Percentiles rank a stretch among this genome's conserved stretches.
Evolutionary conservation across 2,329 filamentous ascomycete genomes (phyloP).

Genomic region (Penicillium crustosum): DNA sequence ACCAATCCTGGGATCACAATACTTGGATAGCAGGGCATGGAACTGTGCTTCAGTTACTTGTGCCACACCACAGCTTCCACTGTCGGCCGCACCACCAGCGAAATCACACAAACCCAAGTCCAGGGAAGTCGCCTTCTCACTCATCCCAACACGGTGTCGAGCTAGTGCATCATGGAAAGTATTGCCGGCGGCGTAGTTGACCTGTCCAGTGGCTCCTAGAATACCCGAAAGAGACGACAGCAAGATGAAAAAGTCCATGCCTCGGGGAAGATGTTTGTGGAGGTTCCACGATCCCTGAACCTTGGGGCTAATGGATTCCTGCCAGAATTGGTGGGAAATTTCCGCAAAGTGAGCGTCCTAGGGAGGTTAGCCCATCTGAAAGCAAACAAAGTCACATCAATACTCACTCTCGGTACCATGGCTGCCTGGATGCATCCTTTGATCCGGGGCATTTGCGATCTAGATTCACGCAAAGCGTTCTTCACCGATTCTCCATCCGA

Average conservation of each 20-base stretch:
- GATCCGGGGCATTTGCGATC: constrained; percentile 23
- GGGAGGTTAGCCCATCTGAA: neutral
- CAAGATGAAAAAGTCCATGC: constrained; percentile 46
- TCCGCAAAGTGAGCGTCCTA: constrained; percentile 31
- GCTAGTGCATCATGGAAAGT: constrained; percentile 43
- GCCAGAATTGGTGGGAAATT: constrained; percentile 32
- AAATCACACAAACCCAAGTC: constrained; percentile 24
- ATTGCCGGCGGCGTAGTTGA: constrained; percentile 45
- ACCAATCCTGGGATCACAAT: neutral
- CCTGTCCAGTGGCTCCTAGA: constrained; percentile 47
- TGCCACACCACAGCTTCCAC: neutral
- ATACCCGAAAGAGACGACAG: constrained; percentile 45
- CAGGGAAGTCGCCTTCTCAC: constrained; percentile 21
- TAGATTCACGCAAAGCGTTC: neutral
- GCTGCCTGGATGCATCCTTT: constrained; percentile 31
- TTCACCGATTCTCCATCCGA: constrained; percentile 26
- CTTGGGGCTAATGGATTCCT: constrained; percentile 32
- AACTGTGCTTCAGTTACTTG: constrained; percentile 18
- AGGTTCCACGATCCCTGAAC: constrained; percentile 22
- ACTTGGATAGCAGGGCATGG: constrained; percentile 12
- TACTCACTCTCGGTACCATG: constrained; percentile 19
- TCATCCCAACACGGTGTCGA: constrained; percentile 23
- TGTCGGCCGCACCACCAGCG: neutral
- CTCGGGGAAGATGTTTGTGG: constrained; percentile 20
- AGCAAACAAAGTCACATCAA: neutral